Base-by-base conservation (phyloP, 345 rosid species). In the Physaria fendleri region DNA sequence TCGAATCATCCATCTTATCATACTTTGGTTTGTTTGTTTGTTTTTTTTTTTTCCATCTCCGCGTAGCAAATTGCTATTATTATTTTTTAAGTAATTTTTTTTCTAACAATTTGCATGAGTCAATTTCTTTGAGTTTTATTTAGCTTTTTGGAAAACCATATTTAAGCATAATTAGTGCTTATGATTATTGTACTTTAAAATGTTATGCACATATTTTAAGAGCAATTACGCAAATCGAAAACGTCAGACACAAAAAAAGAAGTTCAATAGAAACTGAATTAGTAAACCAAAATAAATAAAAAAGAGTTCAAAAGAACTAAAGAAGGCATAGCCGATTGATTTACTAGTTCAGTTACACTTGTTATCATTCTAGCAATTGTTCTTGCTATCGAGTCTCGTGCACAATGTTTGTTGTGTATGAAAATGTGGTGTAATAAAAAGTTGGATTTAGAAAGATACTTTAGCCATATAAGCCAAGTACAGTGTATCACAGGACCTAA, bases 1-100 rank as follows among this genome's bases (percentile, higher is more conserved):
- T 34, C 42, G 28, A 53, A 61, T 37, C 45, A 60, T 27, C 38
- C 42, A 53, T 53, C 67, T 44, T 61, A 53, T 61, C 73, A 53
- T 25, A 43, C 42, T n/a, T 9, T 15, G 5, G 0, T 40, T 52
- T 12, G 20, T 6, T 21, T n/a, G 43, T 16, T 42, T 57, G n/a
- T n/a, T n/a, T n/a, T n/a, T n/a, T n/a, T n/a, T n/a, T n/a, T n/a
- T n/a, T n/a, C n/a, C n/a, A 38, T 23, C 6, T 45, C n/a, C 4
- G 17, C 14, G 16, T 39, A 6, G 61, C 66, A 50, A 60, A 42
- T 68, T 68, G 73, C 56, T 9, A 25, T 27, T 33, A n/a, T n/a
- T 57, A 6, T 11, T 13, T 37, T 25, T 16, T 46, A 14, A 18
- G 4, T 17, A 29, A 0, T 7, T n/a, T 29, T 12, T 9, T 40